phyloP scores from a whole-genome alignment of 2,329 filamentous ascomycete genomes.

The Fusarium mangiferae region DNA sequence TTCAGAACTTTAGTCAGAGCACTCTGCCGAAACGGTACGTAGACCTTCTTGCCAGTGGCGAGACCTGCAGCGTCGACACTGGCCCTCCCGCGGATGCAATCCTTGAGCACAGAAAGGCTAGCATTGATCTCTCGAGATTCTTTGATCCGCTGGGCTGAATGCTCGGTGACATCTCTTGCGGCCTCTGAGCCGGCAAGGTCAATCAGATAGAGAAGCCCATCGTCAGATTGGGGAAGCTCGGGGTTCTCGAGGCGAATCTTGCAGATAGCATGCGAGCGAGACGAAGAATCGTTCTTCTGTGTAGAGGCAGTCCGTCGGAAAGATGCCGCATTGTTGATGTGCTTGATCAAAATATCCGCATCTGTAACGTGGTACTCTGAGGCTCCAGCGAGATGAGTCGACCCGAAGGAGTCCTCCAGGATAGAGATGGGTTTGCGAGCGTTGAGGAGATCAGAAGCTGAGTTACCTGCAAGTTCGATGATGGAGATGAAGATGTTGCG shows the following conservation, averaged over 20 bases:
- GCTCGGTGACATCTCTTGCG: conserved; percentile 54
- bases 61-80: conserved; percentile 45
- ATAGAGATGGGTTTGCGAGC: conserved; percentile 54
- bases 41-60: conserved; percentile 45
- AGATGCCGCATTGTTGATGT: conserved; percentile 51
- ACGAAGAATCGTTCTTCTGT: conserved; percentile 58
- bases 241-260: conserved; percentile 56
- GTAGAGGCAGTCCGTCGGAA: conserved; percentile 57
- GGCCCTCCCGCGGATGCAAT: conserved; percentile 61
- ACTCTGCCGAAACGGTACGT: conserved; percentile 59
- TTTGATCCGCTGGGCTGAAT: conserved; percentile 56
- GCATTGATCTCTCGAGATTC: conserved; percentile 60
- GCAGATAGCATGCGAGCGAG: conserved; percentile 60
- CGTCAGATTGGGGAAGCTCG: conserved; percentile 42
- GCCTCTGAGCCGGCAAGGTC: conserved; percentile 62
- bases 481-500: conserved; percentile 51
- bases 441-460: conserved; percentile 54
- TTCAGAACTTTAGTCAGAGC: conserved; percentile 60
- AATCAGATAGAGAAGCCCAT: conserved; percentile 58
- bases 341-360: conserved; percentile 43
- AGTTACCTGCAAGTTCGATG: conserved; percentile 53
- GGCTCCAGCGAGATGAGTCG: conserved; percentile 56
- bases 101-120: conserved; percentile 61
- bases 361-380: conserved; percentile 50
- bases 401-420: conserved; percentile 58